Evolutionary conservation across 2,329 filamentous ascomycete genomes (phyloP).

Genomic region (Aureobasidium mangrovei): DNA sequence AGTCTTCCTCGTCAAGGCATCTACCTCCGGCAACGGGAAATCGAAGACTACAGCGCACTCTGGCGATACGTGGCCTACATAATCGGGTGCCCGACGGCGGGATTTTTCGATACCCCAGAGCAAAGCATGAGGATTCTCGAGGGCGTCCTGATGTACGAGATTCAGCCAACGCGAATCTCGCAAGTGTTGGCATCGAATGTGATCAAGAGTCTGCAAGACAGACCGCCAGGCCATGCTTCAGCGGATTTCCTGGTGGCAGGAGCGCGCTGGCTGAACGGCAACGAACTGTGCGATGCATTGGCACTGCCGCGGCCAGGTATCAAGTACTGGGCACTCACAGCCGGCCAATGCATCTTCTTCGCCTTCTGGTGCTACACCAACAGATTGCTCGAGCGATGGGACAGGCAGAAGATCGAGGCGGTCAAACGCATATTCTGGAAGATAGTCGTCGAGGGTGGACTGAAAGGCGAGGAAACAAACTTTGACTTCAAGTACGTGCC

Average conservation of each 20-base stretch:
- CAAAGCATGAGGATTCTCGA: slow-evolving; percentile 58
- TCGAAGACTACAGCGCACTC: slow-evolving; percentile 60
- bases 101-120: slow-evolving; percentile 47
- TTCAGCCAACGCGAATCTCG: slow-evolving; percentile 55
- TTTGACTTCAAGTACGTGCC: slow-evolving; percentile 69
- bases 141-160: slow-evolving; percentile 55
- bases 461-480: slow-evolving; percentile 50
- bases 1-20: slow-evolving; percentile 66
- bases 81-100: slow-evolving; percentile 56
- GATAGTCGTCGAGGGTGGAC: slow-evolving; percentile 54
- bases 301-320: slow-evolving; percentile 47
- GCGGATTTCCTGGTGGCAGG: slow-evolving; percentile 59
- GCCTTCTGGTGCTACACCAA: slow-evolving; percentile 46
- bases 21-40: slow-evolving; percentile 52
- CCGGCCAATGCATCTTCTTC: slow-evolving; percentile 59
- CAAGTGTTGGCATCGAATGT: slow-evolving; percentile 65
- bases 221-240: slow-evolving; percentile 57
- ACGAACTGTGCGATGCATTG: slow-evolving; percentile 51
- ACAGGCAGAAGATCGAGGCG: slow-evolving; percentile 44
- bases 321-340: slow-evolving; percentile 53
- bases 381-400: slow-evolving; percentile 40
- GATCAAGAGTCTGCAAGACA: slow-evolving; percentile 56
- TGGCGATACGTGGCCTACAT: slow-evolving; percentile 69
- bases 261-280: slow-evolving; percentile 62
- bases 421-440: slow-evolving; percentile 48